Conservation (phyloP, 2,329 filamentous ascomycete genomes). For the Ilyonectria destructans region DNA sequence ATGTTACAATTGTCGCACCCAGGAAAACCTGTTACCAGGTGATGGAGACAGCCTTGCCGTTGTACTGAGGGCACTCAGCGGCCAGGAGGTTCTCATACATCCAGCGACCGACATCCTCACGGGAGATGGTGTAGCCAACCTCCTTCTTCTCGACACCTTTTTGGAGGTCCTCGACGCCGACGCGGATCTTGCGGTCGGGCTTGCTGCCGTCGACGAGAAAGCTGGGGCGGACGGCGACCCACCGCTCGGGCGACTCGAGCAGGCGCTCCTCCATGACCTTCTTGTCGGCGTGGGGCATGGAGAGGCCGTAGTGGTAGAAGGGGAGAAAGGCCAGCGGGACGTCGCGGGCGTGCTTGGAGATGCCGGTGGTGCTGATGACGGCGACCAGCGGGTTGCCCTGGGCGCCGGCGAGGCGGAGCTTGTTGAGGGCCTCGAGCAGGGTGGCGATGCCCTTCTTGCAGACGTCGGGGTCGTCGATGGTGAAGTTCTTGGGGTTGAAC, state of each 20-base stretch:
- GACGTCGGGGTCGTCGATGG: slow-evolving; percentile 57
- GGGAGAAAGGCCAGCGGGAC: slow-evolving; percentile 60
- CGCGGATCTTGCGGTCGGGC: slow-evolving; percentile 46
- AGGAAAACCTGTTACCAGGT: slow-evolving; percentile 44
- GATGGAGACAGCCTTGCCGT: slow-evolving; percentile 51
- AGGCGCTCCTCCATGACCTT: slow-evolving; percentile 60
- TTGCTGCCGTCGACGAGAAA: slow-evolving; percentile 50
- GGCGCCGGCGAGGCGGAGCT: slow-evolving; percentile 42
- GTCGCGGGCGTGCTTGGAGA: slow-evolving; percentile 49
- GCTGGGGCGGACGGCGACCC: slow-evolving; percentile 56
- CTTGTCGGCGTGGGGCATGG: slow-evolving; percentile 65
- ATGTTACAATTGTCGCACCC: neutral
- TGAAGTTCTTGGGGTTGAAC: slow-evolving; percentile 46
- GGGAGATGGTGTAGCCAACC: slow-evolving; percentile 60
- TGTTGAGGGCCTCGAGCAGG: slow-evolving; percentile 54
- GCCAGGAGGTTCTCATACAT: slow-evolving; percentile 57
- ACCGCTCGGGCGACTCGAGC: slow-evolving; percentile 49
- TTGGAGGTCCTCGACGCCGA: slow-evolving; percentile 54
- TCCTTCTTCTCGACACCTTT: slow-evolving; percentile 54
- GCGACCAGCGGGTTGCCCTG: slow-evolving; percentile 55
- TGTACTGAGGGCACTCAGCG: slow-evolving; percentile 37
- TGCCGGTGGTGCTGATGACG: slow-evolving; percentile 61
- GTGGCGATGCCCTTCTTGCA: slow-evolving; percentile 57
- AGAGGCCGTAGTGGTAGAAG: slow-evolving; percentile 60
- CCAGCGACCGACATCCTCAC: slow-evolving; percentile 61